Base-by-base conservation (phyloP, 306 rosid genomes). In the Crataegus laevigata region DNA sequence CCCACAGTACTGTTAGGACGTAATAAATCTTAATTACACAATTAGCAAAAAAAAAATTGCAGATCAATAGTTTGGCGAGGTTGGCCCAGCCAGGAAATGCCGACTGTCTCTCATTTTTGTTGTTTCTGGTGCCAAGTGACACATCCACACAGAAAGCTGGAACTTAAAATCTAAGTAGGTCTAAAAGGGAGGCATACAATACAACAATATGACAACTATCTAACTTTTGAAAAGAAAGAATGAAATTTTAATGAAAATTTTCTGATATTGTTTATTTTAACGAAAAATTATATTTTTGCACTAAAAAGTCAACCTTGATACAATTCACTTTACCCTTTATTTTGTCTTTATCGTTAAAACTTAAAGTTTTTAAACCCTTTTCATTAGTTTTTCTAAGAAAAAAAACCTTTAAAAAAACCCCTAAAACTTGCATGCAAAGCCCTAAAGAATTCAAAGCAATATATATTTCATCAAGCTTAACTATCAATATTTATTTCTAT, bases 21-120 rank as follows among this genome's bases (percentile, higher is more conserved):
- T 42, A 65, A 47, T 25, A 13, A 15, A 62, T 68, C 38, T 17
- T 19, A 72, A 58, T 17, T 14, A 72, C 25, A 52, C 18, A 36
- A 26, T 57, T 36, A 24, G 24, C 54, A 7, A 58, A 72, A 1
- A 72, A 1, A 68, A 66, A 28, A n/a, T 58, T 73, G 61, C 66
- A 76, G 66, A 68, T 14, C 58, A 59, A 45, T 57, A 47, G 61
- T 52, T 77, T 55, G 54, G 70, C 80, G 83, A 78, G 71, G 75
- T 79, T 83, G 81, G 83, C 69, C 83, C 78, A 75, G 80, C 77
- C 78, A 65, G 74, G 75, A 66, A 42, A 34, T 75, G 80, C 82
- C 78, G 75, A 75, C 77, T 45, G 73, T 55, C 74, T 69, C 72
- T 69, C 36, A 34, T 34, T 21, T 78, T 69, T 69, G 79, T 68